Percentiles rank a stretch among this genome's conserved stretches.
These are phyloP conservation scores for Fusarium robinianum DNA, from an alignment of 2,329 filamentous ascomycete species.

Conservation along the genomic window DNA sequence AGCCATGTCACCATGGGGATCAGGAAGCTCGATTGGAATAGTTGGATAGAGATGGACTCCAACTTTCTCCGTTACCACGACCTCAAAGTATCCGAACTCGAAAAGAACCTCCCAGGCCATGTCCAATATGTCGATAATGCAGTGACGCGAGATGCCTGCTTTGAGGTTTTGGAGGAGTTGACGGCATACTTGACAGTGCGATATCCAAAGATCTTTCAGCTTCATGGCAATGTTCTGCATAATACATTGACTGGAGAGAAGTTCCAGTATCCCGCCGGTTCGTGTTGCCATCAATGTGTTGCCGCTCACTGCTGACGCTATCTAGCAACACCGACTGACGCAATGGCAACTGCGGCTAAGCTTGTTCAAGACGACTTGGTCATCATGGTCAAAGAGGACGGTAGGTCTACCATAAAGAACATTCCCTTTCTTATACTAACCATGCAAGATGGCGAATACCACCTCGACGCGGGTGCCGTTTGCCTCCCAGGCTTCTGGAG, in stretches of 20 bases:
- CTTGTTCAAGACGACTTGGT: conserved; percentile 25
- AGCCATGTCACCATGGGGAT: conserved; percentile 29
- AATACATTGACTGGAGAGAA: conserved; percentile 17
- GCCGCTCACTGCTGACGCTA: background rate
- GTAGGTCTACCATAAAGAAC: background rate
- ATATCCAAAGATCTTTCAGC: conserved; percentile 24
- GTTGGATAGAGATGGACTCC: conserved; percentile 30
- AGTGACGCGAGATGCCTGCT: conserved; percentile 21
- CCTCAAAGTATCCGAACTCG: conserved; percentile 20
- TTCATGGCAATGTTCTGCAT: background rate
- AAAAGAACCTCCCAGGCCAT: conserved; percentile 20
- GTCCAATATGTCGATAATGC: conserved; percentile 23
- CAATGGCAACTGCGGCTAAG: conserved; percentile 21
- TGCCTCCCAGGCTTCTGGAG: conserved; percentile 28
- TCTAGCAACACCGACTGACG: conserved; percentile 18
- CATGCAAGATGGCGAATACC: conserved; percentile 13
- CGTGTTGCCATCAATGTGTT: fast-evolving
- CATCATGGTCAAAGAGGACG: conserved; percentile 24
- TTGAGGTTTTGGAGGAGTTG: conserved; percentile 23
- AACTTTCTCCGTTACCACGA: conserved; percentile 24
- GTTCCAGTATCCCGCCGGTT: conserved; percentile 18
- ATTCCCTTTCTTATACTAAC: background rate
- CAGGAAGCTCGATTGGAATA: conserved; percentile 22
- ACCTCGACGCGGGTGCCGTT: conserved; percentile 27
- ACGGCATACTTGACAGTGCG: conserved; percentile 11